Evolutionary conservation across 768 basidiomycete species (phyloP), one percentile per base, ranked within the genome.

Genomic region (Candolleomyces aberdarensis): DNA sequence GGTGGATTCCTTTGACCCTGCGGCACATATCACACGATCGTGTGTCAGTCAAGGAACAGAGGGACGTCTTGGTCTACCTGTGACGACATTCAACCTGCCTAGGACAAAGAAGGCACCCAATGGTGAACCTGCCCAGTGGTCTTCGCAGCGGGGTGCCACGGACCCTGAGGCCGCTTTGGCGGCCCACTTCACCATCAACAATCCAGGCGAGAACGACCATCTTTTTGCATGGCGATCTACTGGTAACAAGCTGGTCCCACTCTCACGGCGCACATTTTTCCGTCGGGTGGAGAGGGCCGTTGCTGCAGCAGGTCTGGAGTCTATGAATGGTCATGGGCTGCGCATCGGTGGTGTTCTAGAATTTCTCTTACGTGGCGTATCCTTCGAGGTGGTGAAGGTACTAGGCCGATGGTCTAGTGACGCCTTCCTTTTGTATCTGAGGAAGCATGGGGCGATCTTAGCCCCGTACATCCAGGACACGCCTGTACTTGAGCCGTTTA

Each of bases 371-470:
- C 61, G 66, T 3, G 72, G 72, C 1, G 43, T 72, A 0, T 68
- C 75, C 1, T 73, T 78, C 44, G 71, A 78, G 6, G 71, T 71
- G 0, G 66, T 76, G 5, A 75, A 74, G 43, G 59, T 66, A 0
- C 75, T 68, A n/a, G 72, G 76, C 0, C 59, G 69, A 0, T 79
- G 76, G 62, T 29, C 44, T 0, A 55, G 58, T 13, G 53, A 63
- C n/a, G 64, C 59, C 6, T 66, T 64, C 19, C 10, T 20, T 5
- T 14, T 47, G 3, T 66, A 66, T 53, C 46, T 64, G 9, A 44
- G 58, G 8, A 39, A 54, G n/a, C 63, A 66, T 36, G 61, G 55
- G 0, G 11, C 46, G 2, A 56, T 66, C 20, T 36, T 66, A 5
- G 65, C 65, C 13, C 65, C 51, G 10, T 60, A 66, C 58, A 48